Evolutionary conservation across 805 yeast genomes (phyloP).

Genomic region (Hanseniaspora thailandica): DNA sequence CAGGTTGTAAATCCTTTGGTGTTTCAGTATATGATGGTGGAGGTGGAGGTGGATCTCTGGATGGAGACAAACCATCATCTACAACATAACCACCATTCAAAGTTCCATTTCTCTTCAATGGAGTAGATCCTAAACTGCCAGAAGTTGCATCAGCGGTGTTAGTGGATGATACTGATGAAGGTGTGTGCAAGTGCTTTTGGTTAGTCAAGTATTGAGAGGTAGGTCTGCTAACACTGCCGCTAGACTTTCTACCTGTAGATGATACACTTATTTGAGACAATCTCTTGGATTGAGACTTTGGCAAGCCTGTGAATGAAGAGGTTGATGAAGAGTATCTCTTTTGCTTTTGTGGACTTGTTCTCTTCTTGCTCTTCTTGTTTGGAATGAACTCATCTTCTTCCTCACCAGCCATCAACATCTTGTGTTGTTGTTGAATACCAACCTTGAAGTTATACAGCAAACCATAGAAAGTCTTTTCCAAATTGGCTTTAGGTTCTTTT

Average conservation of each 20-base stretch:
- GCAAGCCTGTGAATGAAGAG: constrained; percentile 19
- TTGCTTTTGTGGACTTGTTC: constrained; percentile 17
- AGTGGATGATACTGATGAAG: constrained; percentile 29
- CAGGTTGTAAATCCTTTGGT: constrained; percentile 15
- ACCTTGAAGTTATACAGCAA: constrained; percentile 60
- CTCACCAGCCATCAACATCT: constrained; percentile 8
- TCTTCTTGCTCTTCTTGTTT: constrained; percentile 24
- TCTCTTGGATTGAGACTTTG: constrained; percentile 28
- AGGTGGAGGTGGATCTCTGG: constrained; percentile 9
- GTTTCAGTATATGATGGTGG: not conserved
- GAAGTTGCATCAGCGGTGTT: constrained; percentile 5
- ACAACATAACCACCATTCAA: constrained; percentile 6
- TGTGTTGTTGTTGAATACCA: constrained; percentile 30
- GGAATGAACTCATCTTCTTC: constrained; percentile 27
- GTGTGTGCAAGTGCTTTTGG: constrained; percentile 30
- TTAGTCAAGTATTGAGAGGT: constrained; percentile 24
- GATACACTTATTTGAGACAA: constrained; percentile 35
- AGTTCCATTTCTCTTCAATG: constrained; percentile 15
- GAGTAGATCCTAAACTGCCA: constrained; percentile 15
- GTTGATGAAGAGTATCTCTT: constrained; percentile 13
- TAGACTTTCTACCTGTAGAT: constrained; percentile 21
- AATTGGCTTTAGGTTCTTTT: constrained; percentile 44
- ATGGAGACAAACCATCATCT: constrained; percentile 9
- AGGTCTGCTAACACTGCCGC: constrained; percentile 4
- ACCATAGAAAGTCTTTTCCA: constrained; percentile 75